Evolutionary conservation across 441 rosid species (phyloP), one percentile per base, ranked within the genome.

Genomic region (Adansonia rubrostipa): DNA sequence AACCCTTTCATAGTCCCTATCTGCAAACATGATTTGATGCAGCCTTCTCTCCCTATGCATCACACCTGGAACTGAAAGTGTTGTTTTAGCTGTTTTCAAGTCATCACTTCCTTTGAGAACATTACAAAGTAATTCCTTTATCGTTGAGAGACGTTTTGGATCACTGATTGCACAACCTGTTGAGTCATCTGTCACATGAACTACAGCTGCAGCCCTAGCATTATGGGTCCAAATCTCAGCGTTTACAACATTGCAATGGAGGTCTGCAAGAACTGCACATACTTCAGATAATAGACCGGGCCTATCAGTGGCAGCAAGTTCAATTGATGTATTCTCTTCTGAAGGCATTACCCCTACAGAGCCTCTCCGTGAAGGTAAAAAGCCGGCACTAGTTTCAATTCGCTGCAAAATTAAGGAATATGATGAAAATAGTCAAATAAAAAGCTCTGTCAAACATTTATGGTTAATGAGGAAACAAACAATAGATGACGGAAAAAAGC

Each of bases 291-390:
- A 47, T 8, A 47, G 51, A 47, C 51, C 51, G 51, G 11, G 9
- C 14, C 57, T 53, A 53, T 53, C 57, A 13, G 57, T 53, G 48
- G 93, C 99, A 65, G 91, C 83, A 75, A 95, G 93, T 83, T 95
- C 99, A 70, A 93, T 92, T n/a, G 93, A 82, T 53, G 97, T 95
- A 80, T 92, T 88, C 72, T 93, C 96, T 60, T 95, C 98, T 0
- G 93, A 84, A 72, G 92, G 97, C 91, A 90, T 80, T 77, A 95
- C 97, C 61, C 99, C 98, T 28, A 95, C 96, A 0, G 95, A 91
- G 70, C 88, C 86, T 82, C 94, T 86, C 76, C 85, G 45, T 13
- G 97, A 88, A 9, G 89, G 88, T 64, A 82, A 70, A 44, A 87
- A 87, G 77, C 89, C 89, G 3, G 89, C 98, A 86, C 90, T 84